Conservation (phyloP, 192 early-diverging fungal species). For the Backusella mclennaniae region DNA sequence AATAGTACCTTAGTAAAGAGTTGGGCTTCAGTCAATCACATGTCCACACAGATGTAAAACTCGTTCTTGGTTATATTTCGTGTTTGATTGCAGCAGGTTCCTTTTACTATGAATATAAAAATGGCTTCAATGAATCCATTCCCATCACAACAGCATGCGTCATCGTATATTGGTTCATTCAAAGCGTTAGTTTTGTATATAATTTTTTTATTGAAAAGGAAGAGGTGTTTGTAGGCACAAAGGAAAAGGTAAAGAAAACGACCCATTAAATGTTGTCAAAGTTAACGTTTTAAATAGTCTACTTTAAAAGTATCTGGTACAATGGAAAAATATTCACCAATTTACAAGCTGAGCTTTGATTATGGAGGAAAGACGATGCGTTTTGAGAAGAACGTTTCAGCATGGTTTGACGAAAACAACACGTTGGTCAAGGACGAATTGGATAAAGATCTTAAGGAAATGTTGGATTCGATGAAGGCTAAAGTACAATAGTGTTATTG, state of each 20-base stretch:
- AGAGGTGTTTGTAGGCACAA: conserved; percentile 60
- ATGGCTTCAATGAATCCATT: conserved; percentile 62
- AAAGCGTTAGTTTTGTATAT: conserved; percentile 53
- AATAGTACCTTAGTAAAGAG: conserved; percentile 46
- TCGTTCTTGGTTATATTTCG: conserved; percentile 77
- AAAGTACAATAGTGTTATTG: background rate
- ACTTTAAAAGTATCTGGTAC: background rate
- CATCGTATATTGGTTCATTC: conserved; percentile 46
- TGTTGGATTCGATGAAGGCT: background rate
- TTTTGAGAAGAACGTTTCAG: background rate
- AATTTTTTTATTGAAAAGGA: conserved; percentile 62
- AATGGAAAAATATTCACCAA: conserved; percentile 8
- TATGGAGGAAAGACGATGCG: background rate
- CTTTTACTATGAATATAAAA: conserved; percentile 67
- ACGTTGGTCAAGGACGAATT: background rate
- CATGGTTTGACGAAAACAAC: background rate
- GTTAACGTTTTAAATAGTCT: background rate
- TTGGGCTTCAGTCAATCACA: conserved; percentile 67
- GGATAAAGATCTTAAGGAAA: conserved; percentile 7
- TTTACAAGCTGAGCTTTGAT: background rate
- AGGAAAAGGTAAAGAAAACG: background rate
- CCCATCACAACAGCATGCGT: conserved; percentile 60
- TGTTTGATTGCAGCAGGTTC: conserved; percentile 71
- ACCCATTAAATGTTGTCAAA: background rate
- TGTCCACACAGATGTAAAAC: conserved; percentile 79